phyloP scores from a whole-genome alignment of 306 rosid genomes.

The Ziziphus jujuba region DNA sequence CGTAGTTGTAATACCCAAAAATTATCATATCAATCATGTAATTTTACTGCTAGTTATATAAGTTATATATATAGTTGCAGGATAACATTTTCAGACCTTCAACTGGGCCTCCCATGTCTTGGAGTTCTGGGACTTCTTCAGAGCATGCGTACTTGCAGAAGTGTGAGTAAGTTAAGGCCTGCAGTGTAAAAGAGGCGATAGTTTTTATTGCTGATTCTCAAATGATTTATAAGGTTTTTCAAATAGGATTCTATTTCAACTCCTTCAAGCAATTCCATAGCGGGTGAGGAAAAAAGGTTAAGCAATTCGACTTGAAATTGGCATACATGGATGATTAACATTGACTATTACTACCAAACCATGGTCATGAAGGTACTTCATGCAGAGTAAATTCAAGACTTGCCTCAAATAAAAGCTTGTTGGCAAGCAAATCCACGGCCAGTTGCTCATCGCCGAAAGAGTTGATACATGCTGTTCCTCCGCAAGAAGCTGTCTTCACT shows the following conservation, averaged over 20 bases:
- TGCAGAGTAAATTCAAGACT: not conserved
- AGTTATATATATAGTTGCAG: too few relatives aligned
- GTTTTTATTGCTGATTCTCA: too few relatives aligned
- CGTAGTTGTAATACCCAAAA: too few relatives aligned
- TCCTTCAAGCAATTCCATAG: too few relatives aligned
- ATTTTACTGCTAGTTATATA: too few relatives aligned
- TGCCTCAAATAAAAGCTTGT: constrained; percentile 92
- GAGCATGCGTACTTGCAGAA: constrained; percentile 96
- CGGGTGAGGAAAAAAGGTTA: too few relatives aligned
- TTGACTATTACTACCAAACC: too few relatives aligned
- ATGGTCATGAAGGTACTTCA: not conserved
- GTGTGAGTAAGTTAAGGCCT: constrained; percentile 92
- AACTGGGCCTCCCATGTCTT: constrained; percentile 97
- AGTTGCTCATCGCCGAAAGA: constrained; percentile 97
- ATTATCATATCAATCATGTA: too few relatives aligned
- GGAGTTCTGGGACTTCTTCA: constrained; percentile 96
- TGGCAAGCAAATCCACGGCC: constrained; percentile 91
- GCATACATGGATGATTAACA: too few relatives aligned
- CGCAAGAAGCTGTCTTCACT: constrained; percentile 98
- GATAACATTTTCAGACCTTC: constrained; percentile 49
- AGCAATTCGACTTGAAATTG: too few relatives aligned
- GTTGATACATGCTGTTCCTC: constrained; percentile 98
- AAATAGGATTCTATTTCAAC: too few relatives aligned
- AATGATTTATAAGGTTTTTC: too few relatives aligned
- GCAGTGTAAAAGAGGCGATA: not conserved